Percentiles rank a stretch among this genome's conserved stretches.
Conservation (phyloP, 106 monocot species). For the Dendrobium chrysotoxum region DNA sequence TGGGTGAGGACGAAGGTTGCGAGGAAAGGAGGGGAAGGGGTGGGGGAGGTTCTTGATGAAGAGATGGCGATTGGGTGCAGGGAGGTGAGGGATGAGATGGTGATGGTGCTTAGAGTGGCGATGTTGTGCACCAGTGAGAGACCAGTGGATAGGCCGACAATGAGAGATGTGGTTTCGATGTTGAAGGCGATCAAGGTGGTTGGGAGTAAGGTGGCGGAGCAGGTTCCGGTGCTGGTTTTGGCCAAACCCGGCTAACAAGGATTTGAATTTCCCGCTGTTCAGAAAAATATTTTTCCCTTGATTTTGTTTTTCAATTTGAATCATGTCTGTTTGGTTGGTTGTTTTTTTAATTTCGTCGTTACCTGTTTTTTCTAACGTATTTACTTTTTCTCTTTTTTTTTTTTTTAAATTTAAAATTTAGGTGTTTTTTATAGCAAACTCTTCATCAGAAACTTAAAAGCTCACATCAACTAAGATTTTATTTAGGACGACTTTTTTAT, state of each 20-base stretch:
- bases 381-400: too few relatives aligned
- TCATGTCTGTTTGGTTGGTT: too few relatives aligned
- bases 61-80: slow-evolving; percentile 13
- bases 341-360: too few relatives aligned
- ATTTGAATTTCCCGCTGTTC: background rate
- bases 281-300: too few relatives aligned
- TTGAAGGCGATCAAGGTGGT: slow-evolving; percentile 45
- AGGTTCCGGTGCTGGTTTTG: background rate
- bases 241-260: background rate
- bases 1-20: slow-evolving; percentile 54
- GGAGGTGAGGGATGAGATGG: slow-evolving; percentile 77
- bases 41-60: slow-evolving; percentile 36
- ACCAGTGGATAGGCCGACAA: slow-evolving; percentile 65
- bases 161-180: slow-evolving; percentile 93
- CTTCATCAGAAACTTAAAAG: too few relatives aligned
- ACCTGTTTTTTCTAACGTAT: too few relatives aligned
- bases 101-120: slow-evolving; percentile 60
- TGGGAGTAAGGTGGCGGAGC: slow-evolving; percentile 17
- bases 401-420: too few relatives aligned
- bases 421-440: too few relatives aligned
- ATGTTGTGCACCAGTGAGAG: slow-evolving; percentile 67
- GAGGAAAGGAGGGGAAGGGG: slow-evolving; percentile 9
- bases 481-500: too few relatives aligned
- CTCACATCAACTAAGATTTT: too few relatives aligned
- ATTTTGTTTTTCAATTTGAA: too few relatives aligned